phyloP scores from a whole-genome alignment of 768 basidiomycete species.

The Rhodocollybia butyracea region DNA sequence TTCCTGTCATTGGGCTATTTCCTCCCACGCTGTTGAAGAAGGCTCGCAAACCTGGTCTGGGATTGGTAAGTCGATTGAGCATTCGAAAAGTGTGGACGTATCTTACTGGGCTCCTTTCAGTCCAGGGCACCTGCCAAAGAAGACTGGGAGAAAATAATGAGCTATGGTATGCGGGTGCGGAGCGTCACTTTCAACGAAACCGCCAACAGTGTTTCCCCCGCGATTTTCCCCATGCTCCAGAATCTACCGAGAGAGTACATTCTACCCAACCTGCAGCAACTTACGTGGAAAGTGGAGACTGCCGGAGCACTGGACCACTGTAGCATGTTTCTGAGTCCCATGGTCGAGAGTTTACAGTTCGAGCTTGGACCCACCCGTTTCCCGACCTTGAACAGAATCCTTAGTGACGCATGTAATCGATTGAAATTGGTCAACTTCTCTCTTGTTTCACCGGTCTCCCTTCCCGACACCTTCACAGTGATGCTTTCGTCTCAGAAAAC shows the following conservation, averaged over 20 bases:
- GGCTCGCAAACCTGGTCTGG: constrained; percentile 68
- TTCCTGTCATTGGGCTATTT: constrained; percentile 70
- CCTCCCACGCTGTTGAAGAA: constrained; percentile 66
- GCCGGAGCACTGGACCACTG: constrained; percentile 63
- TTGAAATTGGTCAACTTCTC: constrained; percentile 66
- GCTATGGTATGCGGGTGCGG: constrained; percentile 65
- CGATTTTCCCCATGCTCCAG: constrained; percentile 67
- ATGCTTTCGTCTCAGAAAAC: constrained; percentile 55
- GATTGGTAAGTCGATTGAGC: constrained; percentile 53
- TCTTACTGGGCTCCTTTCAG: constrained; percentile 34
- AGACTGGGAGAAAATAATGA: constrained; percentile 67
- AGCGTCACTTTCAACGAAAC: constrained; percentile 70
- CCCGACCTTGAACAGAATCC: constrained; percentile 58
- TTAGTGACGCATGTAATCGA: constrained; percentile 60
- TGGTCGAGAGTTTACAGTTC: constrained; percentile 55
- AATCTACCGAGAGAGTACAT: constrained; percentile 60
- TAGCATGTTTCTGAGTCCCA: constrained; percentile 62
- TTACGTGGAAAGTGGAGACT: constrained; percentile 73
- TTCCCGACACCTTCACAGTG: constrained; percentile 71
- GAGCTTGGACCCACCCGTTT: constrained; percentile 54
- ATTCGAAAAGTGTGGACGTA: background rate
- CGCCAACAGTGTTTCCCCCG: constrained; percentile 57
- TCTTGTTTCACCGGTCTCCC: constrained; percentile 62
- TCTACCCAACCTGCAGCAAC: constrained; percentile 64
- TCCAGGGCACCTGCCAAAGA: constrained; percentile 57